phyloP scores from a whole-genome alignment of 371 early-diverging fungal species.

The Rhizopus microsporus region DNA sequence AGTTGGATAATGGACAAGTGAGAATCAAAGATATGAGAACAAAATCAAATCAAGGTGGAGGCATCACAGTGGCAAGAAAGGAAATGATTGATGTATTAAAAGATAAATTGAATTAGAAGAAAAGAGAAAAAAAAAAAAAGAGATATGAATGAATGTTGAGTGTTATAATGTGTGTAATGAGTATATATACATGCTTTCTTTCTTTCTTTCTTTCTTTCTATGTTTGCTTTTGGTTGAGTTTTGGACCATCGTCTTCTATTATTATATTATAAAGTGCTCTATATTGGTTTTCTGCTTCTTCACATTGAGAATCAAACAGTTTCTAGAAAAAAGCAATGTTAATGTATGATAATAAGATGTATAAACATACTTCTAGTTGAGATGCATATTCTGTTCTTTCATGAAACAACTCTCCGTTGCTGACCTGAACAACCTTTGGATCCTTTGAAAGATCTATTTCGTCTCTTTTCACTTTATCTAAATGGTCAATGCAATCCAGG shows the following conservation, averaged over 20 bases:
- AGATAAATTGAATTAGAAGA: constrained; percentile 12
- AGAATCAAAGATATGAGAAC: constrained; percentile 84
- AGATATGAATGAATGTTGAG: neutral
- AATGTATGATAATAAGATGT: neutral
- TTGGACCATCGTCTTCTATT: neutral
- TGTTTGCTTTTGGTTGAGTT: neutral
- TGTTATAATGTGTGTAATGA: neutral
- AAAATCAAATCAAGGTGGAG: constrained; percentile 63
- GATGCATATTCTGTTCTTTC: neutral
- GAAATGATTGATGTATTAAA: constrained; percentile 70
- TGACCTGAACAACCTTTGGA: neutral
- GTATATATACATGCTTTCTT: neutral
- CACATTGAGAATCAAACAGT: neutral
- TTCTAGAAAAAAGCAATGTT: neutral
- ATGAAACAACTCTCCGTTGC: neutral
- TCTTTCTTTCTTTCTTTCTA: no score
- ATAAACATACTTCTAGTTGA: neutral
- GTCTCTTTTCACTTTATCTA: neutral
- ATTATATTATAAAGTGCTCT: neutral
- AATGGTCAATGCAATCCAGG: neutral
- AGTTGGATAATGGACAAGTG: constrained; percentile 74
- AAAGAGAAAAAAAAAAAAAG: neutral
- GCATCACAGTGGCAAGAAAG: constrained; percentile 50
- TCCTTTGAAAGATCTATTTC: neutral
- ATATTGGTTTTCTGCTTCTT: neutral